Evolutionary conservation across 2,329 filamentous ascomycete species (phyloP), one percentile per base, ranked within the genome.

Genomic region (Arthrobotrys sinensis): DNA sequence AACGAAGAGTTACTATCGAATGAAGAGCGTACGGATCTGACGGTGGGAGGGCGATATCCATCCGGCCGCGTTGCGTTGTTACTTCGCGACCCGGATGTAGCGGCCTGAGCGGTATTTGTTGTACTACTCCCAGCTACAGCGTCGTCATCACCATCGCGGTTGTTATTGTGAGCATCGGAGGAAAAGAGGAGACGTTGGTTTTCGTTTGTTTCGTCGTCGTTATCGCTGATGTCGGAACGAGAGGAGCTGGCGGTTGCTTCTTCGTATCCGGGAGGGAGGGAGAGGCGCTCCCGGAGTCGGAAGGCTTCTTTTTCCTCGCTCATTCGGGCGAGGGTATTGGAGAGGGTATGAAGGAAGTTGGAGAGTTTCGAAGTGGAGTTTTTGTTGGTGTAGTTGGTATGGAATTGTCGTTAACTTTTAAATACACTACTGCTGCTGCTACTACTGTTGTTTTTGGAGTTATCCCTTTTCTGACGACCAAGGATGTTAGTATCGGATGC

Each of bases 1-100:
- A 86, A 87, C 80, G 90, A 89, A 75, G 88, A 84, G 82, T 88
- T 90, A 45, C 76, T 79, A 43, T 79, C 76, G 69, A 79, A 79
- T 2, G 76, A 79, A 11, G 76, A 79, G 12, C 76, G 63, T 2
- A 79, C 76, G 34, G 76, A 79, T 14, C 64, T 48, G 32, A 79
- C 76, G 6, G 76, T 79, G 3, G 76, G 76, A 7, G 69, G 34
- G 21, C 64, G 76, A 45, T 79, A 79, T 19, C 76, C 76, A 66
- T 62, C 69, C 62, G 86, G 86, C 66, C 89, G 87, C 50, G 86
- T 88, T 45, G 89, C 90, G 46, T 69, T 62, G 75, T 72, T 72
- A 57, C 52, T 67, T 57, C 60, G 67, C 53, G 53, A 66, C 24
- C 63, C 62, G 62, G 75, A 78, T 14, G 48, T 16, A 24, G 60